Evolutionary conservation across 441 rosid genomes (phyloP).

Genomic region (Euphorbia schlechtendalii): DNA sequence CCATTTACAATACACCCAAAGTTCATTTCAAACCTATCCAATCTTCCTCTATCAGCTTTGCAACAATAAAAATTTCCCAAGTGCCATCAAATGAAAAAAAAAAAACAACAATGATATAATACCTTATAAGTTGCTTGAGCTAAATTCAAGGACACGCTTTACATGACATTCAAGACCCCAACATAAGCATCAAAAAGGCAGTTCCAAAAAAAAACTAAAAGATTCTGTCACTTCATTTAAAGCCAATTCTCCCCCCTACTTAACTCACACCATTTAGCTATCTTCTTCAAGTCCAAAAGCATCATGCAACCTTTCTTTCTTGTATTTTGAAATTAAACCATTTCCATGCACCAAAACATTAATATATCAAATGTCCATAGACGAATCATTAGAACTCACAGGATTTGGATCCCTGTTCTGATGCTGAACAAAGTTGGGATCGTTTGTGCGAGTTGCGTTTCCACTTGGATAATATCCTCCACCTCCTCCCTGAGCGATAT

Average conservation of each 20-base stretch:
- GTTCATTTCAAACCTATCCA: neutral
- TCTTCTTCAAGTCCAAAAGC: too few species aligned
- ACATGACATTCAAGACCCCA: conserved; percentile 25
- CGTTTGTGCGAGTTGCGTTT: conserved; percentile 34
- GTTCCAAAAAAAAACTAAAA: conserved; percentile 16
- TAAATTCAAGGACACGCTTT: conserved; percentile 27
- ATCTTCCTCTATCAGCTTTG: too few species aligned
- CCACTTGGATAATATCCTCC: conserved; percentile 46
- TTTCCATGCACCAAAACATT: conserved; percentile 20
- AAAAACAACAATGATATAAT: conserved; percentile 6
- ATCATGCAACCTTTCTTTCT: too few species aligned
- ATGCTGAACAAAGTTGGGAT: conserved; percentile 30
- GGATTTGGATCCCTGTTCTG: conserved; percentile 55
- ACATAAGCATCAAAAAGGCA: conserved; percentile 19
- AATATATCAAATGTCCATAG: conserved; percentile 56
- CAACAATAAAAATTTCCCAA: neutral
- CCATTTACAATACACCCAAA: too few species aligned
- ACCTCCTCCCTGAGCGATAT: conserved; percentile 55
- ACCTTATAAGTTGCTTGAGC: conserved; percentile 14
- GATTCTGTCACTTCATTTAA: conserved; percentile 16
- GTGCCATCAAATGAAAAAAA: neutral
- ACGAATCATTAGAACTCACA: conserved; percentile 59
- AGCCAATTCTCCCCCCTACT: conserved; percentile 12
- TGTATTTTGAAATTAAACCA: conserved; percentile 24
- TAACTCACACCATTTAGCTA: conserved; percentile 18